Base-by-base conservation (phyloP, 2,329 filamentous ascomycete species). In the Aschersonia sp. region DNA sequence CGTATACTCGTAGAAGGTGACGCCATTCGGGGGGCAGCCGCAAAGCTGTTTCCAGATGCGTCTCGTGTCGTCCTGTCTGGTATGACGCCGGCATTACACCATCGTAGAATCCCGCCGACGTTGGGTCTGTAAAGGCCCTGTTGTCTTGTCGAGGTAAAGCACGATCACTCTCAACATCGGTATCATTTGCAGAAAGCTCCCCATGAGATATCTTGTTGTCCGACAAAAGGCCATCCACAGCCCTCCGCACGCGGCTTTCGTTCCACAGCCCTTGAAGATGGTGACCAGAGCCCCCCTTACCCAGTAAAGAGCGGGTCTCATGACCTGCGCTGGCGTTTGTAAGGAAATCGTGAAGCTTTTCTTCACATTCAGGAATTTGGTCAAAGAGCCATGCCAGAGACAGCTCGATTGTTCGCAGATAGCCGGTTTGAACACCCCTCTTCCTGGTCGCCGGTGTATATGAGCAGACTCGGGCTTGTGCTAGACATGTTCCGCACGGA, bases 381-480 rank as follows among this genome's bases (percentile, higher is more conserved):
- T 77, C 72, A 50, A 86, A 81, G 1, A 84, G 65, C 69, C 79
- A 79, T 10, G 79, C 81, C 47, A 84, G 69, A 8, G 81, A 74
- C 42, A 84, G 62, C 61, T 89, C 84, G 14, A 89, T 68, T 0
- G 82, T 83, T 35, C 83, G 75, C 47, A 89, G 81, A 57, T 88
- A 87, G 12, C 85, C 84, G n/a, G 84, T 84, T 55, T 84, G 84
- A 9, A 89, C 77, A 4, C 85, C 84, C 52, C 84, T 73, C 61
- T 87, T 87, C 63, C 86, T 87, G 6, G 82, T 79, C 47, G 78
- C 79, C 47, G 81, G 74, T 51, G 83, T 78, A 60, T 88, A 89
- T 12, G 81, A 80, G 60, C 85, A 89, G 35, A 70, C 61, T 45
- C 83, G 72, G 47, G 74, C 76, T 50, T 82, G 75, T 5, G 74